Conservation (phyloP, 306 rosid species). For the Gleditsia sinensis region DNA sequence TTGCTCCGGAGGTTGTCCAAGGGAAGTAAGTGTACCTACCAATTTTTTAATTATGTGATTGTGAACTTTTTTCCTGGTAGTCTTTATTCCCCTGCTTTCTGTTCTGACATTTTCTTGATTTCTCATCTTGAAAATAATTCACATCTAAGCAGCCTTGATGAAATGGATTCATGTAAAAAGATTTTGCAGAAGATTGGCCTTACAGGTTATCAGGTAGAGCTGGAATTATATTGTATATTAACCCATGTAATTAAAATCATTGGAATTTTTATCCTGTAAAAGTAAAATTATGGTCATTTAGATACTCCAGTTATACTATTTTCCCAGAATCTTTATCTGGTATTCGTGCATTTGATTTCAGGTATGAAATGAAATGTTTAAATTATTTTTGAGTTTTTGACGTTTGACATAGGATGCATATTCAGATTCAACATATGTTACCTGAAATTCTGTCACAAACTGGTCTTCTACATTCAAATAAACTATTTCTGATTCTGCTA, state of each 20-base stretch:
- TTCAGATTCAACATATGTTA: slow-evolving; percentile 1
- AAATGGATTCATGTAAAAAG: slow-evolving; percentile 61
- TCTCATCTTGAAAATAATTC: slow-evolving; percentile 37
- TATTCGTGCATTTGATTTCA: slow-evolving; percentile 6
- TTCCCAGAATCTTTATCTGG: slow-evolving; percentile 6
- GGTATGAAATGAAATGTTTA: slow-evolving; percentile 21
- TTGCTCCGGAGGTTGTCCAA: slow-evolving; percentile 77
- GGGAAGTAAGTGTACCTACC: slow-evolving; percentile 65
- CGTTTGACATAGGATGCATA: slow-evolving; percentile 12
- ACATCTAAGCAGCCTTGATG: slow-evolving; percentile 64
- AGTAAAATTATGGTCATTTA: too few relatives aligned
- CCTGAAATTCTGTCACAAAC: slow-evolving; percentile 20
- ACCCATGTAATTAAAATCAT: too few relatives aligned
- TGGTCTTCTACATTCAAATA: slow-evolving; percentile 23
- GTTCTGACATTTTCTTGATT: slow-evolving; percentile 32
- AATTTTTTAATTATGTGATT: not conserved
- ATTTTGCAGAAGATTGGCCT: slow-evolving; percentile 76
- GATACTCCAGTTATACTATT: slow-evolving; percentile 8
- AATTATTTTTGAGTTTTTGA: slow-evolving; percentile 22
- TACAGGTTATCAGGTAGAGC: slow-evolving; percentile 80
- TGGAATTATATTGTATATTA: not conserved
- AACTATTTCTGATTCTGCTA: slow-evolving; percentile 29
- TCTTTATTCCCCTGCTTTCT: slow-evolving; percentile 27
- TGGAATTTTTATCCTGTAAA: too few relatives aligned
- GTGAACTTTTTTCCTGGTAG: not conserved